Evolutionary conservation across 179 eudicot genomes (phyloP).

Genomic region (Beta lomatogona): DNA sequence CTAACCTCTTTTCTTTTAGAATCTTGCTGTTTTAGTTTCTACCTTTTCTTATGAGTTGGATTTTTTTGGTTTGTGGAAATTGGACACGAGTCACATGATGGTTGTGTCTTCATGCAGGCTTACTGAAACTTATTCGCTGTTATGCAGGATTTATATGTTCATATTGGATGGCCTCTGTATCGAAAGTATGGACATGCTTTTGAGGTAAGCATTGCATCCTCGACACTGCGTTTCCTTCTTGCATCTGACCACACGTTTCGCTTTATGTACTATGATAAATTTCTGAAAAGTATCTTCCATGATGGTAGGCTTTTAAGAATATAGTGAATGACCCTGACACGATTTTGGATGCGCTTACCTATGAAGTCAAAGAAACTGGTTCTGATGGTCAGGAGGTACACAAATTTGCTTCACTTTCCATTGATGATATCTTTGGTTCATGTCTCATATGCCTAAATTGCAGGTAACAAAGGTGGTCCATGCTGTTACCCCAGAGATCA

Average conservation of each 20-base stretch:
- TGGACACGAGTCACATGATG: no score
- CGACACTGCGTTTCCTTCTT: not conserved
- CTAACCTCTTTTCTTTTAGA: not conserved
- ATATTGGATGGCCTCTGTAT: conserved; percentile 93
- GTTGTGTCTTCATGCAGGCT: not conserved
- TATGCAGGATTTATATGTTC: conserved; percentile 74
- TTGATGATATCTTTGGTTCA: not conserved
- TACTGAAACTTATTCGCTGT: not conserved
- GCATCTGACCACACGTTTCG: not conserved
- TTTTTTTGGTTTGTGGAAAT: not conserved
- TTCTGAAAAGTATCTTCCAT: not conserved
- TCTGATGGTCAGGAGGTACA: conserved; percentile 90
- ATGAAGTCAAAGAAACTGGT: conserved; percentile 82
- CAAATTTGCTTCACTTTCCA: not conserved
- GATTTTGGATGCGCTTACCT: conserved; percentile 73
- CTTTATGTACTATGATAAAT: not conserved
- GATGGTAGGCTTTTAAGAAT: conserved; percentile 73
- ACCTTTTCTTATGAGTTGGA: not conserved
- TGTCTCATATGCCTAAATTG: conserved; percentile 13
- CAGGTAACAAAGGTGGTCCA: conserved; percentile 73
- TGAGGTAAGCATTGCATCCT: conserved; percentile 51
- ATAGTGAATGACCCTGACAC: conserved; percentile 90
- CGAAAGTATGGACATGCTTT: conserved; percentile 95
- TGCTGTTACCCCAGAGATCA: conserved; percentile 73
- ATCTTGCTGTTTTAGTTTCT: not conserved